phyloP scores from a whole-genome alignment of 768 basidiomycete species.

The Asterophora lycoperdoides region DNA sequence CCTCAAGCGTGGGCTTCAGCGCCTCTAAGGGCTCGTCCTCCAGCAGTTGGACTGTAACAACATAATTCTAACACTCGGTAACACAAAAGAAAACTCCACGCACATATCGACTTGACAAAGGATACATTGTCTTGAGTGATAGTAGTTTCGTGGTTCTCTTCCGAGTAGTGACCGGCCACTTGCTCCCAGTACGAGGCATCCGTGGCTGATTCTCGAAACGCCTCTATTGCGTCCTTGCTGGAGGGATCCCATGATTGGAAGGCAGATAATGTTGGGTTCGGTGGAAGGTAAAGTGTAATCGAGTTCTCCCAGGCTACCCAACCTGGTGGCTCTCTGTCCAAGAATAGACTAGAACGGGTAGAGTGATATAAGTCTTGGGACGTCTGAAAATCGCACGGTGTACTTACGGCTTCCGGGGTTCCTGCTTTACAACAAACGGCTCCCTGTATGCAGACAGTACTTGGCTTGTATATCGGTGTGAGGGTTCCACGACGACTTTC shows the following conservation, averaged over 20 bases:
- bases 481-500: slow-evolving; percentile 44
- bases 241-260: slow-evolving; percentile 57
- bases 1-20: slow-evolving; percentile 58
- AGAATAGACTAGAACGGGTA: slow-evolving; percentile 37
- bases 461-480: slow-evolving; percentile 47
- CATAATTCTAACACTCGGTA: slow-evolving; percentile 1
- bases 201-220: slow-evolving; percentile 44
- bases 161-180: slow-evolving; percentile 63
- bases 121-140: slow-evolving; percentile 69
- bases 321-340: slow-evolving; percentile 56
- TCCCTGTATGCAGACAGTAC: slow-evolving; percentile 54
- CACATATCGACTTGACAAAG: slow-evolving; percentile 73
- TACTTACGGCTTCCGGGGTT: slow-evolving; percentile 43
- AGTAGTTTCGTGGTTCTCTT: slow-evolving; percentile 68
- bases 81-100: slow-evolving; percentile 17
- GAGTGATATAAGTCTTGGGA: slow-evolving; percentile 1
- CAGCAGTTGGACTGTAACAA: slow-evolving; percentile 62
- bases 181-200: slow-evolving; percentile 62
- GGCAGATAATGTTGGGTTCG: slow-evolving; percentile 44
- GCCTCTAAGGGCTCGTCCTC: slow-evolving; percentile 66
- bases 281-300: slow-evolving; percentile 42
- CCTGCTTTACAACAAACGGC: slow-evolving; percentile 38
- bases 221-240: slow-evolving; percentile 46
- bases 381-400: background rate
- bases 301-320: slow-evolving; percentile 63